Base-by-base conservation (phyloP, 2,329 filamentous ascomycete species). In the Zasmidium angulare region DNA sequence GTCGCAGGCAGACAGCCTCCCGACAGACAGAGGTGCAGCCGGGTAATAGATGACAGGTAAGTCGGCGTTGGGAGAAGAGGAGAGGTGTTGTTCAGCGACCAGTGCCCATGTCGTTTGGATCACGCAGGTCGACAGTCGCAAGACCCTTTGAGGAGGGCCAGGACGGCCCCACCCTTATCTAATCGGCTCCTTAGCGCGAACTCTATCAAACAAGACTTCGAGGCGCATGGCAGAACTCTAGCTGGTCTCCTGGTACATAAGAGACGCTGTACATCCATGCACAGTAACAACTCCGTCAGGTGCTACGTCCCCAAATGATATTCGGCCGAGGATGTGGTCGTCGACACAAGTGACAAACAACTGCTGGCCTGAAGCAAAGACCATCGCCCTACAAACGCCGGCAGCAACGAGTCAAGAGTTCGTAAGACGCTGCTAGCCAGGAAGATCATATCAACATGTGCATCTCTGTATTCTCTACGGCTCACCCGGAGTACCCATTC, bases 401-500 rank as follows among this genome's bases (percentile, higher is more conserved):
- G 26, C 26, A 29, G 26, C 26, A 29, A 29, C 26, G 6, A 11
- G 6, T 29, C 26, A 29, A 29, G 26, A 29, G 11, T 29, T 11
- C 26, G 11, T 29, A 49, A 49, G 9, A 22, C 49, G 9, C n/a
- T 2, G 20, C 49, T n/a, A n/a, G n/a, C n/a, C n/a, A n/a, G n/a
- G n/a, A 51, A 51, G 29, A 55, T n/a, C 9, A 19, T 17, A 43
- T 17, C 21, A 60, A 63, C 9, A 80, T 82, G 79, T 82, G 79
- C 62, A 81, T 82, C 64, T 78, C 78, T 23, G 73, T 82, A 26
- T 66, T 82, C 4, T 78, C 77, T 3, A 80, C 79, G 4, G 74
- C 77, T 20, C 79, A 82, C 63, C 79, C 79, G 14, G 66, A 77
- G 46, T 82, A 81, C 60, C 77, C 79, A 9, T 76, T 81, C 63